Evolutionary conservation across 2,329 filamentous ascomycete species (phyloP), one percentile per base, ranked within the genome.

Genomic region (Fusarium sp.): DNA sequence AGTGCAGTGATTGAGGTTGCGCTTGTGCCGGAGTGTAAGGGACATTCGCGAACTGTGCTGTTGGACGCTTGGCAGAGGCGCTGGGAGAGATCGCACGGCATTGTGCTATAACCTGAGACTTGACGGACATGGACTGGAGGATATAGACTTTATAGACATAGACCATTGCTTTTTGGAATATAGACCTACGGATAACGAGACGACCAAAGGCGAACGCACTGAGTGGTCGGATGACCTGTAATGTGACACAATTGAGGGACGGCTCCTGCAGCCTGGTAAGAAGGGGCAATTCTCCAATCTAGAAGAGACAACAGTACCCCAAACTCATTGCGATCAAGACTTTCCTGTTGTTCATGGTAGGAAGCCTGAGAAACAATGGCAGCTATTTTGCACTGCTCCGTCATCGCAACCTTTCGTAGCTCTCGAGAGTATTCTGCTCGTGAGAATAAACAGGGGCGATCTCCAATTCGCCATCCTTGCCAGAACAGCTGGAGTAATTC

Each of bases 1-100:
- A 28, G 28, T 4, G 45, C 50, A 5, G 38, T 72, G 38, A 41
- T 72, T 3, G 69, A 72, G 20, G 14, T 72, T 31, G 11, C 15
- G 4, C 31, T 72, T 5, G 69, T 72, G 28, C 35, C 45, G 0
- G 7, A 14, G 39, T 4, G 20, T 47, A 1, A 26, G 11, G 47
- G 55, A 0, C 69, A 72, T 13, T 39, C 45, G 3, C 15, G 44
- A 8, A 42, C 55, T 10, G 33, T n/a, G 7, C 12, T 35, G 20
- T 0, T 70, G 10, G 35, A 61, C 2, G 44, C 61, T 33, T 45
- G 61, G 54, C 7, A n/a, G 8, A 24, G 8, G 9, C 44, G 44
- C 13, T 28, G 26, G 44, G 26, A 28, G 8, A 3, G 26, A 45
- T 28, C 26, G 15, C 44, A 28, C 0, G 44, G 44, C 18, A 22